Evolutionary conservation across 1,139 yeast species (phyloP), one percentile per base, ranked within the genome.

Genomic region (Candida glucosophila): DNA sequence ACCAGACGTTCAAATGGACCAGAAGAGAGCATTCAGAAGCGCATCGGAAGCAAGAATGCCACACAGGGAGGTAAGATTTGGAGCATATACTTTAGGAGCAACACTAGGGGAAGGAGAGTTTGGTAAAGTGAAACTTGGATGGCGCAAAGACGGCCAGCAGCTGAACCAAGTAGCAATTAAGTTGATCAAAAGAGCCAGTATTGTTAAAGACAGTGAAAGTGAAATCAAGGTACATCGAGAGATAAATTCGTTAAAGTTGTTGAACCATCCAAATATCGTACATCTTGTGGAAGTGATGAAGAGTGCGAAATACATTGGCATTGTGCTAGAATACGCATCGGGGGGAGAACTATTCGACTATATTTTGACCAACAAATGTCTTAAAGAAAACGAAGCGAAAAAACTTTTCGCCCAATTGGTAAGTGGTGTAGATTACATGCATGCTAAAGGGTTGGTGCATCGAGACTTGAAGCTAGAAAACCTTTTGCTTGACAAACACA

Each of bases 61-160:
- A 5, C 76, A 71, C 31, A 52, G 76, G 27, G 77, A 73, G 41
- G 77, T 73, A 32, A 64, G 88, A 22, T 86, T 90, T 47, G 97
- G 97, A 18, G 76, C 82, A 19, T 90, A 88, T 46, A 72, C 82
- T 18, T 66, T 90, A 5, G 97, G 97, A 4, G 78, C 94, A 12
- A 88, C 97, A 2, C 59, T 90, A n/a, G 98, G 98, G 20, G 95
- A 88, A 56, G 98, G 98, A 22, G 97, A 90, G 49, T 90, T 90
- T 52, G 98, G 97, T 32, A 88, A 88, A 53, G 98, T 90, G 34
- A 90, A 88, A 51, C 64, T 90, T n/a, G 97, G 96, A 12, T 88
- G 96, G 96, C 65, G 94, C 30, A 78, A 79, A 50, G 90, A 78
- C 44, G 86, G 86, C 18, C 61, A 64, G 36, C 67, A 65, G 24